Evolutionary conservation across 768 basidiomycete species (phyloP).

Genomic region (Trametes meyenii): DNA sequence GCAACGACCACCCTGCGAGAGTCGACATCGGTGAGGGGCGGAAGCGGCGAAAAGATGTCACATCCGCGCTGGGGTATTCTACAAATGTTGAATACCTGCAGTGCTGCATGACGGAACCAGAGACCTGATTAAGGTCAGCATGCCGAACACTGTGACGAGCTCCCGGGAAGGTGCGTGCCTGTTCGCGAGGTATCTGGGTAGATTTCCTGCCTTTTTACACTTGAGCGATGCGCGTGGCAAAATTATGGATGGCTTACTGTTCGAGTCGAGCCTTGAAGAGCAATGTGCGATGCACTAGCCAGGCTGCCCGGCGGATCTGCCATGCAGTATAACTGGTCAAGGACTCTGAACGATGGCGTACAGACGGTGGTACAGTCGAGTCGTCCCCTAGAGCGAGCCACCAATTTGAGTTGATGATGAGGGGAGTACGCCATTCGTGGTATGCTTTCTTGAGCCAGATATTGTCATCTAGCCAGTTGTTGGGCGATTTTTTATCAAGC

Average conservation of each 20-base stretch:
- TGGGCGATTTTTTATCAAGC: constrained; percentile 78
- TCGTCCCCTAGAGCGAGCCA: constrained; percentile 90
- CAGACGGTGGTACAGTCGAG: constrained; percentile 51
- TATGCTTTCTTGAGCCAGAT: constrained; percentile 91
- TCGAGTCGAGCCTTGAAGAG: constrained; percentile 71
- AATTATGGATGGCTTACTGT: constrained; percentile 47
- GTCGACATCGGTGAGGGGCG: constrained; percentile 46
- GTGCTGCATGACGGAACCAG: constrained; percentile 62
- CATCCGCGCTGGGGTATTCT: constrained; percentile 71
- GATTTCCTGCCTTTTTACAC: constrained; percentile 59
- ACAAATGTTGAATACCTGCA: constrained; percentile 73
- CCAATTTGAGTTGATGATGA: constrained; percentile 94
- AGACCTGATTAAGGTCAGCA: constrained; percentile 33
- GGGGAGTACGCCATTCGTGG: constrained; percentile 82
- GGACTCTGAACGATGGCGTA: constrained; percentile 23
- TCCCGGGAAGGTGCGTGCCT: constrained; percentile 44
- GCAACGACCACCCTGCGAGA: constrained; percentile 69
- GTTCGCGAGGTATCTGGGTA: constrained; percentile 73
- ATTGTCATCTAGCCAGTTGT: constrained; percentile 95
- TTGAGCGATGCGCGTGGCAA: not conserved
- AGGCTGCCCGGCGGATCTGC: constrained; percentile 86
- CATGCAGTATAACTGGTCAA: constrained; percentile 61
- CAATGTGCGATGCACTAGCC: constrained; percentile 71
- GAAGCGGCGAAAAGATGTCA: constrained; percentile 61
- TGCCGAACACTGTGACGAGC: not conserved